Percentiles rank a stretch among this genome's conserved stretches.
phyloP scores from a whole-genome alignment of 495 filamentous ascomycete genomes.

The Monascus purpureus region DNA sequence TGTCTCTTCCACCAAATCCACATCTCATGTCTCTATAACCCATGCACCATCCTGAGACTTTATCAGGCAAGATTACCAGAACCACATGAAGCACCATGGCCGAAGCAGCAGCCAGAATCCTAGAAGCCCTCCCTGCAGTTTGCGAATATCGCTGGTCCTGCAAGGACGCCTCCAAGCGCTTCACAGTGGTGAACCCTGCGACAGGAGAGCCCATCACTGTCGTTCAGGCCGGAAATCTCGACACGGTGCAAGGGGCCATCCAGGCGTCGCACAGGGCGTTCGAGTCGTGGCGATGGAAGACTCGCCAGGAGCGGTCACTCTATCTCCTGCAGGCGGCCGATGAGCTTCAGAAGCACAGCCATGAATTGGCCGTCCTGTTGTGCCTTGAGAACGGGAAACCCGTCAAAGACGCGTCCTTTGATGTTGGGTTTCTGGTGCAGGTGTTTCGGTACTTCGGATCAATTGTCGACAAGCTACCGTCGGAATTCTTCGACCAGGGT shows the following conservation, averaged over 20 bases:
- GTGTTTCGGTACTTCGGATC: slow-evolving; percentile 9
- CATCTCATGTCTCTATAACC: too few relatives aligned
- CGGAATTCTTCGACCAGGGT: slow-evolving; percentile 4
- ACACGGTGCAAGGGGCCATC: slow-evolving; percentile 5
- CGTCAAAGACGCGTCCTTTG: slow-evolving; percentile 6
- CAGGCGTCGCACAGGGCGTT: slow-evolving; percentile 6
- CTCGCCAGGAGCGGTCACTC: slow-evolving; percentile 2
- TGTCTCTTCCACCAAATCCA: too few relatives aligned
- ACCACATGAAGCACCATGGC: too few relatives aligned
- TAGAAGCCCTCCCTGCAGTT: too few relatives aligned
- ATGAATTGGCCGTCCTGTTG: slow-evolving; percentile 7
- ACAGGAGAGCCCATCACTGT: slow-evolving; percentile 5
- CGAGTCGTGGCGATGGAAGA: slow-evolving; percentile 4
- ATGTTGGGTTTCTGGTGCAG: slow-evolving; percentile 6
- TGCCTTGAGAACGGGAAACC: slow-evolving; percentile 7
- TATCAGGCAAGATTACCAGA: too few relatives aligned
- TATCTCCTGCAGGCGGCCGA: slow-evolving; percentile 3
- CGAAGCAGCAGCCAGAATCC: too few relatives aligned
- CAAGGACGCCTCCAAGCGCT: too few relatives aligned
- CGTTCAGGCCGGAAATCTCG: slow-evolving; percentile 2
- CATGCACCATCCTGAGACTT: too few relatives aligned
- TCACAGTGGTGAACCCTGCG: too few relatives aligned
- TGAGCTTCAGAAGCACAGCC: slow-evolving; percentile 6
- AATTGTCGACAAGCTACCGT: slow-evolving; percentile 8
- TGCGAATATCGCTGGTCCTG: too few relatives aligned